These are phyloP conservation scores for Colletotrichum plurivorum DNA, from an alignment of 2,329 filamentous ascomycete genomes.

Conservation along the genomic window DNA sequence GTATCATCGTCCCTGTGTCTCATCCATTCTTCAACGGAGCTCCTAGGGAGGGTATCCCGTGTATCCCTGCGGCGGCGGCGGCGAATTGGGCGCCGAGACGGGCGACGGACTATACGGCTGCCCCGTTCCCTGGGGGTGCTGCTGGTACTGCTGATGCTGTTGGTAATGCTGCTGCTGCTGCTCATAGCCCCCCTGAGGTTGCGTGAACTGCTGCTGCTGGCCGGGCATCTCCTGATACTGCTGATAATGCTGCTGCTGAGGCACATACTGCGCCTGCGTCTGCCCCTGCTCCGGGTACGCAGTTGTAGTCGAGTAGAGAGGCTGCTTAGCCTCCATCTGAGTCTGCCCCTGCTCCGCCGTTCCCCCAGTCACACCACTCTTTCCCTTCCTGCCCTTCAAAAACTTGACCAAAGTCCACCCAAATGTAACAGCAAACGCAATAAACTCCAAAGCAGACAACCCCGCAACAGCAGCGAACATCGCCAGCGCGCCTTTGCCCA, in stretches of 20 bases:
- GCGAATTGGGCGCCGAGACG: slow-evolving; percentile 27
- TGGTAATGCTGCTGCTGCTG: slow-evolving; percentile 10
- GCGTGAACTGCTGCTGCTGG: slow-evolving; percentile 4
- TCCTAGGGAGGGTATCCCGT: slow-evolving; percentile 22
- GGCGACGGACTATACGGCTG: slow-evolving; percentile 25
- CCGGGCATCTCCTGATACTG: slow-evolving; percentile 22
- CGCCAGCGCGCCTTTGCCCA: slow-evolving; percentile 52
- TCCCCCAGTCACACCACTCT: slow-evolving; percentile 26
- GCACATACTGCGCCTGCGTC: slow-evolving; percentile 27
- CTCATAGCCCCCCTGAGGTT: background rate
- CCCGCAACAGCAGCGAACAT: slow-evolving; percentile 58
- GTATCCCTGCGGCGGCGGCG: slow-evolving; percentile 26
- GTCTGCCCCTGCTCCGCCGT: slow-evolving; percentile 46
- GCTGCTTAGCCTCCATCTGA: slow-evolving; percentile 49
- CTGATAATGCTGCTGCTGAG: slow-evolving; percentile 29
- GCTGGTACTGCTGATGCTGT: slow-evolving; percentile 3
- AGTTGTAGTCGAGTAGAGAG: slow-evolving; percentile 37
- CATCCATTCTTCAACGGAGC: slow-evolving; percentile 10
- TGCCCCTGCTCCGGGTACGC: slow-evolving; percentile 32
- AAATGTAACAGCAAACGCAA: slow-evolving; percentile 56
- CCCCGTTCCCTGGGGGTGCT: background rate
- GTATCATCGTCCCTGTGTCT: background rate
- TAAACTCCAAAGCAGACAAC: slow-evolving; percentile 59
- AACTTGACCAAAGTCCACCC: slow-evolving; percentile 53
- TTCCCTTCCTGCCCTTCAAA: slow-evolving; percentile 52